These are phyloP conservation scores for Silene noctiflora DNA, from an alignment of 179 eudicot genomes.

Conservation along the genomic window DNA sequence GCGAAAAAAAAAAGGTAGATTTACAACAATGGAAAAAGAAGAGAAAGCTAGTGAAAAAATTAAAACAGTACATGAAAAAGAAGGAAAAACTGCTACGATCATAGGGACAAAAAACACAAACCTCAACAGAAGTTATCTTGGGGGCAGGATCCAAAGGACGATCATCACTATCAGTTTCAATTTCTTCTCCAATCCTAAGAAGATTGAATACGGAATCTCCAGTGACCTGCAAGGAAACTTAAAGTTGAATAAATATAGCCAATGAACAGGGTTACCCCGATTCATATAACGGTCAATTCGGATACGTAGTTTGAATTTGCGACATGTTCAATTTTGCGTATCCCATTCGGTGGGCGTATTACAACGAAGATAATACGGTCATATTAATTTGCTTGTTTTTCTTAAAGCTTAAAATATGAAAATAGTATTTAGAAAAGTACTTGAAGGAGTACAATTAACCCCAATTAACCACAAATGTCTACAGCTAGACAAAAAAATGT, in stretches of 20 bases:
- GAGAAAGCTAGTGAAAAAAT: not conserved
- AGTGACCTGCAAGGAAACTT: conserved; percentile 59
- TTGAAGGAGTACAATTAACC: too few species aligned
- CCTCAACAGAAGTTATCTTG: conserved; percentile 79
- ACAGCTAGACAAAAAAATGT: too few species aligned
- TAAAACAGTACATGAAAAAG: not conserved
- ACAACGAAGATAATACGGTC: too few species aligned
- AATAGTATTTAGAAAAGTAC: too few species aligned
- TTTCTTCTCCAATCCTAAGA: conserved; percentile 66
- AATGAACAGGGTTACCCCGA: not conserved
- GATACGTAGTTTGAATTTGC: too few species aligned
- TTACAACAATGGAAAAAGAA: not conserved
- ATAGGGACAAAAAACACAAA: conserved; percentile 33
- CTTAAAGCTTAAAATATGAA: too few species aligned
- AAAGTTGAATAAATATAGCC: not conserved
- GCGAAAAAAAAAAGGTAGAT: not conserved
- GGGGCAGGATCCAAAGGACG: conserved; percentile 89
- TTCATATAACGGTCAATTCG: too few species aligned
- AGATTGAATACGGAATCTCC: conserved; percentile 95
- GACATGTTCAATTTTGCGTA: too few species aligned
- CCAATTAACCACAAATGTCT: too few species aligned
- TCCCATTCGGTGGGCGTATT: too few species aligned
- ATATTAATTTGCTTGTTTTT: too few species aligned
- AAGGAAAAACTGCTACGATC: conserved; percentile 7
- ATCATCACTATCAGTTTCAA: conserved; percentile 81